Conservation (phyloP, 106 monocot species). For the Agapanthus africanus region DNA sequence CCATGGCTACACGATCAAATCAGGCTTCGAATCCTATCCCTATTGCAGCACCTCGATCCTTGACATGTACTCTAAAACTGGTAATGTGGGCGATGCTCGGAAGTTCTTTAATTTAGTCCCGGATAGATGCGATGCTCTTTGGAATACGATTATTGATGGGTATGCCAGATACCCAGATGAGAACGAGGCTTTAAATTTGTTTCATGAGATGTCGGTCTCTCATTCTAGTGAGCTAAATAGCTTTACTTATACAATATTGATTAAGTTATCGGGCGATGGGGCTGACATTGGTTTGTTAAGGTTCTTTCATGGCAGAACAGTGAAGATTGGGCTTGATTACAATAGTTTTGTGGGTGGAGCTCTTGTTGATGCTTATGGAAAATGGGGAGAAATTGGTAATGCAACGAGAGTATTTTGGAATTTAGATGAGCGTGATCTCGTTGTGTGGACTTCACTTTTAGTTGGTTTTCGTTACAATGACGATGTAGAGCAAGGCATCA, state of each 20-base stretch:
- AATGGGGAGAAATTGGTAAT: slow-evolving; percentile 12
- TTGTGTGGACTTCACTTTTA: slow-evolving; percentile 17
- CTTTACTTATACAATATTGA: slow-evolving; percentile 19
- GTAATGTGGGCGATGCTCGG: slow-evolving; percentile 11
- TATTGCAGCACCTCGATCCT: slow-evolving; percentile 22
- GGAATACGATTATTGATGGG: slow-evolving; percentile 27
- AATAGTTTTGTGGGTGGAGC: slow-evolving; percentile 20
- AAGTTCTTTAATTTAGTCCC: slow-evolving; percentile 10
- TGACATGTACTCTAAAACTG: slow-evolving; percentile 11
- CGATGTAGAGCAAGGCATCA: slow-evolving; percentile 4
- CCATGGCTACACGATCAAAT: slow-evolving; percentile 16
- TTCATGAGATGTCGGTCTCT: slow-evolving; percentile 19
- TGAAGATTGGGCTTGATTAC: slow-evolving; percentile 6
- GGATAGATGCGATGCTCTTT: slow-evolving; percentile 12
- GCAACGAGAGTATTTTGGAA: slow-evolving; percentile 14
- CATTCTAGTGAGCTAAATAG: slow-evolving; percentile 10
- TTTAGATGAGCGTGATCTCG: slow-evolving; percentile 16
- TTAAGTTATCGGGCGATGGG: slow-evolving; percentile 3
- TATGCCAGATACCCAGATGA: slow-evolving; percentile 4
- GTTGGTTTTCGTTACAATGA: slow-evolving; percentile 6
- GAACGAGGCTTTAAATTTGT: slow-evolving; percentile 10
- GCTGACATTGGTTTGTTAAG: slow-evolving; percentile 1
- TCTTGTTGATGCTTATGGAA: slow-evolving; percentile 20
- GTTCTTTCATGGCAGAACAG: slow-evolving; percentile 14
- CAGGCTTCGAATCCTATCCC: slow-evolving; percentile 12